Conservation (phyloP, 352 stramenopile species). For the Phytophthora citrophthora region DNA sequence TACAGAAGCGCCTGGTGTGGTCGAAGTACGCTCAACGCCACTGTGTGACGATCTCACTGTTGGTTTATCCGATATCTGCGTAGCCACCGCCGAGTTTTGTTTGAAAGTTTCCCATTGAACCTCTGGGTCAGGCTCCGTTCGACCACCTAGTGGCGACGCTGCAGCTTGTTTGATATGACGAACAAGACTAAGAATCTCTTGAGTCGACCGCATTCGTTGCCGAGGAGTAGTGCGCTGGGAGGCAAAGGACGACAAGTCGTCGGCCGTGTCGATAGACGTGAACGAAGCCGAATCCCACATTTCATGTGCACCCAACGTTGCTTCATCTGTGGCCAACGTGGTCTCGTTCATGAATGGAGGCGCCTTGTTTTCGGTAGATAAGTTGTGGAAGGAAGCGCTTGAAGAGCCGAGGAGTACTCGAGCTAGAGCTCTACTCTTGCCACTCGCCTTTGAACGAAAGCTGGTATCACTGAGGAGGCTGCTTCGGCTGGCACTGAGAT, state of each 20-base stretch:
- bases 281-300: slow-evolving; percentile 53
- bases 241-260: slow-evolving; percentile 21
- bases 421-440: slow-evolving; percentile 33
- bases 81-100: slow-evolving; percentile 3
- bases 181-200: slow-evolving; percentile 46
- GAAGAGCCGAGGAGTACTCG: slow-evolving; percentile 34
- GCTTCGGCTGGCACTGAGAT: slow-evolving; percentile 22
- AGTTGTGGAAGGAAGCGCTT: slow-evolving; percentile 13
- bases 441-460: slow-evolving; percentile 12
- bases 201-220: slow-evolving; percentile 36
- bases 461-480: slow-evolving; percentile 23
- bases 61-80: slow-evolving; percentile 2
- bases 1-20: slow-evolving; percentile 5
- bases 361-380: slow-evolving; percentile 24
- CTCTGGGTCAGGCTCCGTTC: slow-evolving; percentile 30
- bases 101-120: slow-evolving; percentile 22
- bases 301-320: slow-evolving; percentile 36
- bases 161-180: slow-evolving; percentile 43
- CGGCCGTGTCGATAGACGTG: slow-evolving; percentile 41
- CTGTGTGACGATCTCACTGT: background rate
- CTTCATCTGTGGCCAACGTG: slow-evolving; percentile 40
- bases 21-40: slow-evolving; percentile 1
- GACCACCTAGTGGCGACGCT: slow-evolving; percentile 14
- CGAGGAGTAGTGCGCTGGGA: slow-evolving; percentile 22
- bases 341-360: slow-evolving; percentile 31